Evolutionary conservation across 768 basidiomycete genomes (phyloP), one percentile per base, ranked within the genome.

Genomic region (Cystobasidium onofrii): DNA sequence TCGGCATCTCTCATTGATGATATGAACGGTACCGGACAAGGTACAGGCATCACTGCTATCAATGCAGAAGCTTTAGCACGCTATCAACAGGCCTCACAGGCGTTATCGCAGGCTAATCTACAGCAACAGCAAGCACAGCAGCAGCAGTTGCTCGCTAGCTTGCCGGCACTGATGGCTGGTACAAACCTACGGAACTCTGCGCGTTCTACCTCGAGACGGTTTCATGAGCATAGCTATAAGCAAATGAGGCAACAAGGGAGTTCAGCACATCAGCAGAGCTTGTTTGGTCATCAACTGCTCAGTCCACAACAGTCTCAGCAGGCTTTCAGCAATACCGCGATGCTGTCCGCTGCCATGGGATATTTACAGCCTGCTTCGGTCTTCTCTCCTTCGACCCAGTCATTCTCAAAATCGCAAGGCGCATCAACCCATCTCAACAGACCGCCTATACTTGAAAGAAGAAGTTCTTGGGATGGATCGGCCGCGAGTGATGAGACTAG

Each of bases 401-500:
- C 41, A 4, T 29, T 33, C 50, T 60, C n/a, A 10, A 27, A n/a
- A n/a, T 27, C 46, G 20, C 12, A 50, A 7, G 18, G 20, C 20
- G 3, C 46, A 20, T 50, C 46, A n/a, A 50, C n/a, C 3, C 18
- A 50, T 20, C 46, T 50, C n/a, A 4, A 4, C 20, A 50, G 23
- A 7, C 64, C 27, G 6, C 72, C 25, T 9, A 27, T 27, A n/a
- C 41, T 31, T 34, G 23, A 34, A 46, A 63, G 75, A 9, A 31
- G 75, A 12, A 65, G 62, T 20, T 76, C 75, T 7, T 76, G 75
- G 75, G 75, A 76, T 57, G 75, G 75, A 10, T 62, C 66, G 33
- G 20, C 60, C n/a, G 70, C 74, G 10, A 44, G 41, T 36, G 46
- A 25, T n/a, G 61, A 73, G 18, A 43, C n/a, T 2, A 43, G 33